Base-by-base conservation (phyloP, 169 alveolate genomes). In the Plasmodium fragile region DNA sequence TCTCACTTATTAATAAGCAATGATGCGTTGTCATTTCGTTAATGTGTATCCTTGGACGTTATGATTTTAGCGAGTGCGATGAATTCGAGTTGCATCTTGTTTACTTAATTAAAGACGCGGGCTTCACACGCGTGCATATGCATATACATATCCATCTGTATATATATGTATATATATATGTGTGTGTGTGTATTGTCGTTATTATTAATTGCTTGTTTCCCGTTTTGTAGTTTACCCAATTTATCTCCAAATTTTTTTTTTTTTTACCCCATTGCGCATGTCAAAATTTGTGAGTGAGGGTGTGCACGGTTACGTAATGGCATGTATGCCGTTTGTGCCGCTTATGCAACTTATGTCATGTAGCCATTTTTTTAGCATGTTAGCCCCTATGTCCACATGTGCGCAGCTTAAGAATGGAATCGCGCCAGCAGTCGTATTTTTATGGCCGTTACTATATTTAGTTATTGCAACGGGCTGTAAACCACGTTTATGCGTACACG, bases 1-100 rank as follows among this genome's bases (percentile, higher is more conserved):
- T 82, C 16, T 49, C 39, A 80, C 59, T 4, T 80, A 80, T 49
- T 80, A 80, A 80, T 80, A 49, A 5, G 65, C 87, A 80, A 52
- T 52, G 72, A 52, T 52, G 18, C 77, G 65, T 52, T 80, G 18
- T 28, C 25, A 18, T 36, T n/a, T 52, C 32, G 53, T 45, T 80
- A 45, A 22, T 80, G 55, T 80, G 7, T 39, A 22, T 22, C 22
- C 30, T 30, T 78, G 72, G 70, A 36, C 41, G 78, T 69, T 34
- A 36, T 65, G 49, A 82, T 82, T 82, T 45, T 52, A 82, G 72
- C 49, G 52, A 82, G 72, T 28, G 81, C 70, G 34, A 7, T 69
- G 52, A 59, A 82, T 59, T 65, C 49, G 39, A 52, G 82, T 82
- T 70, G 92, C 52, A 22, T 22, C 49, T 65, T 82, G 34, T 32